A percentile compares a stretch with the other conserved stretches of the same genome.
phyloP scores from a whole-genome alignment of 495 filamentous ascomycete genomes.

The Bryoglossum gracile region DNA sequence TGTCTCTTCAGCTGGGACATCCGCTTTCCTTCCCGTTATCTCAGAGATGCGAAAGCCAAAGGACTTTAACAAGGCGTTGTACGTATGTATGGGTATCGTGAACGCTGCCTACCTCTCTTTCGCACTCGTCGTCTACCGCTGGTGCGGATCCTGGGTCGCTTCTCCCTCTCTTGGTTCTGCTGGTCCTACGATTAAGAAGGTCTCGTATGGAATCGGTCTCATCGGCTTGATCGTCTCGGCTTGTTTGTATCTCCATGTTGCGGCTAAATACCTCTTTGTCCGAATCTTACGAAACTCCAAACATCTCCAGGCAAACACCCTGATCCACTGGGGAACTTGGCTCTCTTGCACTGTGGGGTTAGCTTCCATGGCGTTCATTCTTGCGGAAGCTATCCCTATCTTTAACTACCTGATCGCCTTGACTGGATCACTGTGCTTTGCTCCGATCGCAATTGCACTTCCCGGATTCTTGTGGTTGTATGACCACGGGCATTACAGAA shows the following conservation, averaged over 20 bases:
- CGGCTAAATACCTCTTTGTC: constrained; percentile 33
- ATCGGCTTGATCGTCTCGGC: constrained; percentile 23
- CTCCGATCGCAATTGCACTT: constrained; percentile 35
- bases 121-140: constrained; percentile 66
- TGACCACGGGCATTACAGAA: constrained; percentile 33
- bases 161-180: constrained; percentile 67
- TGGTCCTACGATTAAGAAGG: constrained; percentile 52
- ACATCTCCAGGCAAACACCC: constrained; percentile 29
- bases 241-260: constrained; percentile 27
- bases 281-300: constrained; percentile 30
- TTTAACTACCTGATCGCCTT: constrained; percentile 25
- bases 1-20: constrained; percentile 46
- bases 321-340: constrained; percentile 32
- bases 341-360: constrained; percentile 26
- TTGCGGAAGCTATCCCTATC: constrained; percentile 32
- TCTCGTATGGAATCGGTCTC: constrained; percentile 65
- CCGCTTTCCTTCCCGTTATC: constrained; percentile 67
- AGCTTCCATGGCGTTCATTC: constrained; percentile 25
- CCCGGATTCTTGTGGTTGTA: constrained; percentile 43
- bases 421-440: constrained; percentile 27
- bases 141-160: constrained; percentile 56
- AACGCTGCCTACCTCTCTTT: constrained; percentile 62
- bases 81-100: constrained; percentile 57
- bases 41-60: constrained; percentile 67
- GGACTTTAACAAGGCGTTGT: constrained; percentile 63